Evolutionary conservation across 1,284 basidiomycete species (phyloP), one percentile per base, ranked within the genome.

Genomic region (Cerioporus squamosus): DNA sequence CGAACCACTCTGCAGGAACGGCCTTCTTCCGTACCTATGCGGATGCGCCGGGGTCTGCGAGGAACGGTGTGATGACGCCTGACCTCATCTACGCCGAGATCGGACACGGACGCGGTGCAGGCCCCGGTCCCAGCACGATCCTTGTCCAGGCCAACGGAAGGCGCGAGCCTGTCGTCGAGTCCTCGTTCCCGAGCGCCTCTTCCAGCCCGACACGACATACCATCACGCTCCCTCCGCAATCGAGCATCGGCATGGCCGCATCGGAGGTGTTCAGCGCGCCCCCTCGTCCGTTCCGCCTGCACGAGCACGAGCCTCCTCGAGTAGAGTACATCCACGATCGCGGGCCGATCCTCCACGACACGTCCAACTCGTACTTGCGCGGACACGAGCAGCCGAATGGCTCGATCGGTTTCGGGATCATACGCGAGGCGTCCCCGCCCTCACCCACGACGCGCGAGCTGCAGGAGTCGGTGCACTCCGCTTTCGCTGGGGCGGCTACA

Each of bases 81-180:
- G 90, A 91, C 66, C 77, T 90, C 48, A 80, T 88, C 59, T 90
- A 82, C 63, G 88, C 90, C 2, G 90, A 92, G 68, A 86, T 90
- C 57, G 90, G 90, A 9, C 88, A 90, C 66, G 89, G 88, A 5
- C 79, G 86, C 31, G 87, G 86, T 15, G 74, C 79, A 26, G 78
- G 65, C 39, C 56, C 66, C 52, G 62, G 65, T 31, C 64, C 66
- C 31, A 67, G 63, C 44, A 64, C 68, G 7, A 64, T 64, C 31
- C 61, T 61, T 36, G 58, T 61, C 15, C 68, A 65, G 29, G 62
- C 55, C 14, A 62, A 59, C 23, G 45, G 44, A 14, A 45, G 64
- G 17, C 63, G 66, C 26, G 57, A 62, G 6, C 53, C 66, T 3
- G 52, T 62, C 15, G 53, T 66, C 4, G 65, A 63, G 22, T 45